Percentiles rank a stretch among this genome's conserved stretches.
phyloP scores from a whole-genome alignment of 495 filamentous ascomycete genomes.

The Penicillium odoratum region DNA sequence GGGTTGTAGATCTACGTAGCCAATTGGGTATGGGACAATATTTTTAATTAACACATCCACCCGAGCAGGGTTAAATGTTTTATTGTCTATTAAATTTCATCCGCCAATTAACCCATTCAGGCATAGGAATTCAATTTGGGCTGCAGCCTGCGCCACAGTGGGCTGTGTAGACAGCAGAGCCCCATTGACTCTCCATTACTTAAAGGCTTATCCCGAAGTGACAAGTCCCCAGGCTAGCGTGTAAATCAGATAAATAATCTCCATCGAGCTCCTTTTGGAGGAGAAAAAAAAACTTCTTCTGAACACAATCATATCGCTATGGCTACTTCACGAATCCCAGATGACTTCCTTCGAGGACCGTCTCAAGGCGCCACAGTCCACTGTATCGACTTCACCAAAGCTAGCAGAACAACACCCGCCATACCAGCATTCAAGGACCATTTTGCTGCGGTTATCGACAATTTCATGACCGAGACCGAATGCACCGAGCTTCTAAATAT shows the following conservation, averaged over 20 bases:
- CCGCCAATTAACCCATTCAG: too few relatives aligned
- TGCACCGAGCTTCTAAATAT: slow-evolving; percentile 56
- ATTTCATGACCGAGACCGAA: slow-evolving; percentile 60
- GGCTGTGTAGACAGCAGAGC: background rate
- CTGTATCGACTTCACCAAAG: slow-evolving; percentile 53
- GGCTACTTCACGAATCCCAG: slow-evolving; percentile 13
- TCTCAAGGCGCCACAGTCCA: slow-evolving; percentile 26
- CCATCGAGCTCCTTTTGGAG: too few relatives aligned
- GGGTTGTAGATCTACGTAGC: too few relatives aligned
- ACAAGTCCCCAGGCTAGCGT: too few relatives aligned
- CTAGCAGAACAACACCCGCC: slow-evolving; percentile 39
- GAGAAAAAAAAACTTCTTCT: background rate
- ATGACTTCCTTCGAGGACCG: slow-evolving; percentile 19
- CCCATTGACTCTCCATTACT: background rate
- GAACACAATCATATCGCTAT: slow-evolving; percentile 8
- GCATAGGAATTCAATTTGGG: too few relatives aligned
- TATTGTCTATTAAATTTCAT: too few relatives aligned
- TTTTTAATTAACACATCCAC: too few relatives aligned
- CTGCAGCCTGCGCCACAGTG: background rate
- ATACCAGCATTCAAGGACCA: slow-evolving; percentile 55
- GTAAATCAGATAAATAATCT: too few relatives aligned
- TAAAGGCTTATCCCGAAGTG: too few relatives aligned
- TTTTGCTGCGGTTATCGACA: slow-evolving; percentile 65
- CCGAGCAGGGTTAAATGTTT: too few relatives aligned
- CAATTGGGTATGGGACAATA: too few relatives aligned